Percentiles rank a stretch among this genome's conserved stretches.
phyloP scores from a whole-genome alignment of 2,329 filamentous ascomycete genomes.

The Nakataea oryzae region DNA sequence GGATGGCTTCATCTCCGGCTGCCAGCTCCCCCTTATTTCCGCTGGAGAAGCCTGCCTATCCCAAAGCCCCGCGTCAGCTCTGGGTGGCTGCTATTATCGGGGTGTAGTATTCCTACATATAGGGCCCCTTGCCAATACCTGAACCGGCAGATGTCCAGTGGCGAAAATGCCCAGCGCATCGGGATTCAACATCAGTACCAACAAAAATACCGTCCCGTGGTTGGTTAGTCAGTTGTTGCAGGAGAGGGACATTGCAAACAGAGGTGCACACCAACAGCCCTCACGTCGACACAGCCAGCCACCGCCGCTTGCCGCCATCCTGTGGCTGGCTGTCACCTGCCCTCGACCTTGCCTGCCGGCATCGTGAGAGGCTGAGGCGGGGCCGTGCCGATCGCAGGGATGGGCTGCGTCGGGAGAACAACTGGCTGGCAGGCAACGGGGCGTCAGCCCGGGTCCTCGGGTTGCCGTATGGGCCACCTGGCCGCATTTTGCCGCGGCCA shows the following conservation, averaged over 20 bases:
- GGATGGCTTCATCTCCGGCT: not conserved
- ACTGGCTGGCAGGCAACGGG: not conserved
- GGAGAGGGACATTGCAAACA: not conserved
- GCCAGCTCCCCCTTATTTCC: not conserved
- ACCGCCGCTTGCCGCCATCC: not conserved
- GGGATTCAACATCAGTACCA: not conserved
- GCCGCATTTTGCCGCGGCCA: not conserved
- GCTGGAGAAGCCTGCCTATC: not conserved
- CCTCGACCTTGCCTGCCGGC: no score
- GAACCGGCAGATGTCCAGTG: not conserved
- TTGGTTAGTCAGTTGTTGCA: not conserved
- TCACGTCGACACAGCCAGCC: not conserved
- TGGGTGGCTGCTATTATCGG: not conserved
- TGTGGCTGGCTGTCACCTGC: no score
- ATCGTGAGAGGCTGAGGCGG: not conserved
- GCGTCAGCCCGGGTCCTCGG: not conserved
- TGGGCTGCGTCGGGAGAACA: no score
- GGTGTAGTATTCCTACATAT: not conserved
- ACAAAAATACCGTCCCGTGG: not conserved
- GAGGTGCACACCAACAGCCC: no score
- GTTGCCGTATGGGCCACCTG: not conserved
- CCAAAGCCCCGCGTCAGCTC: not conserved
- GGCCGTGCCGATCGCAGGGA: not conserved
- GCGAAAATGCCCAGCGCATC: not conserved
- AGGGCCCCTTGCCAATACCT: not conserved